Base-by-base conservation (phyloP, 1,284 basidiomycete species). In the Ustilago loliicola region DNA sequence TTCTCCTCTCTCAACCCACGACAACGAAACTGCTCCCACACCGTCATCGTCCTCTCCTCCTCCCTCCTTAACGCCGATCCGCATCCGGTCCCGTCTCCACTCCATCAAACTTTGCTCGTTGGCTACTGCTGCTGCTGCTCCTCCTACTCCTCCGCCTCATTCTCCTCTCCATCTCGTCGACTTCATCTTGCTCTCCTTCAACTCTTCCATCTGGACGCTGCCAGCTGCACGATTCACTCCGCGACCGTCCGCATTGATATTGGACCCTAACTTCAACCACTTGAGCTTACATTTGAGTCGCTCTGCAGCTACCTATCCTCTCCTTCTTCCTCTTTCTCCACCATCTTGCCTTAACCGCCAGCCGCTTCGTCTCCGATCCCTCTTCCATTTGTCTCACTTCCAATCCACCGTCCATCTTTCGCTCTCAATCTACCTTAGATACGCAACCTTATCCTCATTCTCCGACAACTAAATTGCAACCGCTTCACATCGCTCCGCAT, bases 371-470 rank as follows among this genome's bases (percentile, higher is more conserved):
- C 57, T 27, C 30, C 23, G 21, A 29, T 21, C 13, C 51, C 21
- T 23, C 42, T 45, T 42, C 30, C 50, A 30, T 58, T 15, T 29
- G 11, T 36, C 21, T 63, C 42, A 34, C 55, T 34, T 34, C 38
- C 23, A 40, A 59, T 66, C 54, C 23, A n/a, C 47, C 57, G 40
- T 59, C 52, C 52, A 55, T 60, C 52, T 47, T 50, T 42, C 53
- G 59, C 36, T 40, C 47, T 64, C 61, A 40, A 47, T 38, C 53
- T 36, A 25, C 29, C 52, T 25, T 55, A 51, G 17, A 57, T 19
- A 48, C 21, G 50, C 45, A 67, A 68, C 71, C 66, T 73, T 61
- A 58, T 61, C 58, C 59, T 42, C 27, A 68, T 48, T n/a, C 71
- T 68, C 71, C 65, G 71, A 73, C 64, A 27, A 19, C 29, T 36